Conservation (phyloP, 2,329 filamentous ascomycete genomes). For the Penicillium oxalicum region DNA sequence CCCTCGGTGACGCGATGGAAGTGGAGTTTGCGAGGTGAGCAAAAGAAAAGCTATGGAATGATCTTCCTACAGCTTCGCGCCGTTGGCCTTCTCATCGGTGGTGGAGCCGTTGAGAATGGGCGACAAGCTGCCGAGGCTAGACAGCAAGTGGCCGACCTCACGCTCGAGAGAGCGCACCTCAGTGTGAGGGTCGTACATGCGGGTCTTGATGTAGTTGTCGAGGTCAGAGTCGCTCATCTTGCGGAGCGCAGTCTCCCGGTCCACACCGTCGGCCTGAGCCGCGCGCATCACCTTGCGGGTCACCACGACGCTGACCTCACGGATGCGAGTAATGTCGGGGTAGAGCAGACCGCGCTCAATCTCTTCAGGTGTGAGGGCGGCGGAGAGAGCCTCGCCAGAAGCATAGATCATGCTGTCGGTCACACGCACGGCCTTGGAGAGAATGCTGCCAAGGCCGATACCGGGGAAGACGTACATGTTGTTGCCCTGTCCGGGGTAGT, state of each 20-base stretch:
- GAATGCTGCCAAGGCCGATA: slow-evolving; percentile 85
- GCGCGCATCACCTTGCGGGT: slow-evolving; percentile 90
- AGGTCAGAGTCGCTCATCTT: slow-evolving; percentile 39
- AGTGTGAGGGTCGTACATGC: slow-evolving; percentile 46
- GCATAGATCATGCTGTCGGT: slow-evolving; percentile 98
- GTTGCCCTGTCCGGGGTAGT: slow-evolving; percentile 73
- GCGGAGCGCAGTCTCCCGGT: slow-evolving; percentile 42
- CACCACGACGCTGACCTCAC: slow-evolving; percentile 80
- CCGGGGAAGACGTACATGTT: slow-evolving; percentile 95
- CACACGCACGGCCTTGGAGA: slow-evolving; percentile 77
- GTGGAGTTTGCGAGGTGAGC: neutral
- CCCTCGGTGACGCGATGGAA: neutral
- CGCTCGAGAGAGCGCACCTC: slow-evolving; percentile 44
- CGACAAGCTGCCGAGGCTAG: slow-evolving; percentile 26
- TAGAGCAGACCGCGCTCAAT: slow-evolving; percentile 80
- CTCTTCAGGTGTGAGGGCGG: slow-evolving; percentile 74
- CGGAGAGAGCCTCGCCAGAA: slow-evolving; percentile 73
- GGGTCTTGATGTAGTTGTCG: slow-evolving; percentile 44
- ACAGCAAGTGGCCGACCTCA: slow-evolving; percentile 41
- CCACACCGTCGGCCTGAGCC: slow-evolving; percentile 73
- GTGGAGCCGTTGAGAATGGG: slow-evolving; percentile 22
- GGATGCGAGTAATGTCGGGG: slow-evolving; percentile 82
- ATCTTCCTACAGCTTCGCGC: slow-evolving; percentile 29
- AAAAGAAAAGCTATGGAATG: neutral
- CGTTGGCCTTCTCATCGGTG: slow-evolving; percentile 26